Conservation (phyloP, 306 rosid species). For the Benincasa hispida region DNA sequence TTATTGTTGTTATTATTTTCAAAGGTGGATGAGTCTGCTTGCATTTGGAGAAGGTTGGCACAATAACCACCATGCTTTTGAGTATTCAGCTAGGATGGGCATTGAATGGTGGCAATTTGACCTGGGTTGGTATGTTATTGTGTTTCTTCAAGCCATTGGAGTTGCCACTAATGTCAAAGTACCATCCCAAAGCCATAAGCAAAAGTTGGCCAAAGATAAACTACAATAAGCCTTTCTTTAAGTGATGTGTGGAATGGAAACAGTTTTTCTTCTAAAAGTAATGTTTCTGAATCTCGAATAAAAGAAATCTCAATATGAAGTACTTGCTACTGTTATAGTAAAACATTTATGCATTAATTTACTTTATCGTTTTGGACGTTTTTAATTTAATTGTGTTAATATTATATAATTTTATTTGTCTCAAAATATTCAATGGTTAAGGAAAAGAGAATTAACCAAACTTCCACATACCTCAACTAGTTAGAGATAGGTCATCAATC, state of each 20-base stretch:
- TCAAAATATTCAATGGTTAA: too few species aligned
- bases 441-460: too few species aligned
- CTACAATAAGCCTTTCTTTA: background rate
- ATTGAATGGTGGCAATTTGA: conserved; percentile 60
- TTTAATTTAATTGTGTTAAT: too few species aligned
- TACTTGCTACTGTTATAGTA: too few species aligned
- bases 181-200: conserved; percentile 34
- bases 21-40: background rate
- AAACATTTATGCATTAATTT: background rate
- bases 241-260: background rate
- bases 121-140: conserved; percentile 40
- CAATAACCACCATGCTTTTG: background rate
- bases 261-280: too few species aligned
- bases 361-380: too few species aligned
- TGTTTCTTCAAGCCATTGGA: conserved; percentile 38
- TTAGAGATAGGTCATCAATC: too few species aligned
- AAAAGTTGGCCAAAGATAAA: background rate
- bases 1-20: too few species aligned
- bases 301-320: too few species aligned
- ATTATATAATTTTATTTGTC: too few species aligned
- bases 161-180: conserved; percentile 40
- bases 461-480: too few species aligned
- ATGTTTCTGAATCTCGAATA: background rate
- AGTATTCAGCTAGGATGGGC: background rate
- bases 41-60: background rate